A percentile compares a stretch with the other conserved stretches of the same genome.
These are phyloP conservation scores for Cladophialophora yegresii DNA, from an alignment of 2,329 filamentous ascomycete genomes.

Conservation along the genomic window DNA sequence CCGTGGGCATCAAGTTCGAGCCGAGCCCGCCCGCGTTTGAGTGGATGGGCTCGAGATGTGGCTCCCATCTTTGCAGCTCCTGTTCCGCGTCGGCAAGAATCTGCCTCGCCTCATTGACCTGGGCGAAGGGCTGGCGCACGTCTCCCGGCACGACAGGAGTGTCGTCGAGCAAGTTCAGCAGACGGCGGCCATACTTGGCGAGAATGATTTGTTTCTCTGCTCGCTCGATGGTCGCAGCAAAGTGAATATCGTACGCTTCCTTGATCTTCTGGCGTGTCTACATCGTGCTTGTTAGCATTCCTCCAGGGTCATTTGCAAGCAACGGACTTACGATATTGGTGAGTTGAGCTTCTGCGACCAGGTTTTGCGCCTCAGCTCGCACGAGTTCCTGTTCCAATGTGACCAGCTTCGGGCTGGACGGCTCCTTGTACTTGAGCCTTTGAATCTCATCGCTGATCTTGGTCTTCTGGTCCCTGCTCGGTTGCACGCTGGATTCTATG, in stretches of 20 bases:
- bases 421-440: constrained; percentile 88
- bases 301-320: neutral
- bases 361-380: constrained; percentile 88
- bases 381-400: constrained; percentile 95
- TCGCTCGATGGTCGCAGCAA: constrained; percentile 88
- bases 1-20: constrained; percentile 42
- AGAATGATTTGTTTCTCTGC: constrained; percentile 96
- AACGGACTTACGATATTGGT: constrained; percentile 74
- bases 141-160: constrained; percentile 87
- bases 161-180: constrained; percentile 85
- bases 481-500: constrained; percentile 93
- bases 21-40: constrained; percentile 54
- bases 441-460: constrained; percentile 93
- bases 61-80: constrained; percentile 75
- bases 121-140: constrained; percentile 66
- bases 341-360: constrained; percentile 94
- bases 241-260: constrained; percentile 86
- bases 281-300: constrained; percentile 15
- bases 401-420: constrained; percentile 75
- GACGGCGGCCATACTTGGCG: constrained; percentile 81
- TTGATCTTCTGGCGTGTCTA: constrained; percentile 95
- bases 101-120: constrained; percentile 70
- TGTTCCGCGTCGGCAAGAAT: constrained; percentile 91
- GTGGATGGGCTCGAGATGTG: constrained; percentile 57
- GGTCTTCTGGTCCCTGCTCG: constrained; percentile 79